Base-by-base conservation (phyloP, 2,329 filamentous ascomycete genomes). In the Botrytis medusae region DNA sequence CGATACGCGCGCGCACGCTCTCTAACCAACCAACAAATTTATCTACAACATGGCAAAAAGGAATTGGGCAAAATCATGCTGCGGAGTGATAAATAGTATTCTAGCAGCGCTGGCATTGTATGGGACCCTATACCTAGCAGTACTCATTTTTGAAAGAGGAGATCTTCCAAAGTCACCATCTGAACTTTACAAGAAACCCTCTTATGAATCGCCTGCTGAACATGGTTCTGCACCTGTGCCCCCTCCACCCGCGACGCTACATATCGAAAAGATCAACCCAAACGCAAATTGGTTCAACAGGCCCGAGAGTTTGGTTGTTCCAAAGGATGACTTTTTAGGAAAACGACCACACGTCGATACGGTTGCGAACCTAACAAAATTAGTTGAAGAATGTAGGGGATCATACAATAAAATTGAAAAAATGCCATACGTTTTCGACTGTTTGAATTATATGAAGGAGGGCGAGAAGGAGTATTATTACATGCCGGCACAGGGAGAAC, bases 271-370 rank as follows among this genome's bases (percentile, higher is more conserved):
- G 72, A 85, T 86, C 78, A 86, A 86, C 75, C 83, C 84, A 18
- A 81, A 86, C 78, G 86, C 84, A 75, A 87, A 87, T 80, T 85
- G 86, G 80, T 87, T 86, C 80, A 86, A 87, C 76, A 82, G 86
- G 64, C 86, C 86, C 14, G 81, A 84, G 74, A 86, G 84, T 75
- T 83, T 85, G 40, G 86, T 87, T 69, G 80, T 83, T 59, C 81
- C 83, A 68, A 85, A 84, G 76, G 87, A 88, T 78, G 85, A 86
- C 77, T 88, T 84, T 76, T 78, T 87, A 73, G 86, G 86, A 5
- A 81, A 82, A 48, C 82, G 87, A 65, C 86, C 86, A 6, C 82
- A 87, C 75, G 82, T 86, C 61, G 85, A 88, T 76, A 87, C 85
- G 32, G 83, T 86, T 77, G 87, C 86, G 32, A 86, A 88, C 75